Percentiles rank a stretch among this genome's conserved stretches.
Evolutionary conservation across 2,329 filamentous ascomycete species (phyloP).

Genomic region (Cladophialophora bantiana): DNA sequence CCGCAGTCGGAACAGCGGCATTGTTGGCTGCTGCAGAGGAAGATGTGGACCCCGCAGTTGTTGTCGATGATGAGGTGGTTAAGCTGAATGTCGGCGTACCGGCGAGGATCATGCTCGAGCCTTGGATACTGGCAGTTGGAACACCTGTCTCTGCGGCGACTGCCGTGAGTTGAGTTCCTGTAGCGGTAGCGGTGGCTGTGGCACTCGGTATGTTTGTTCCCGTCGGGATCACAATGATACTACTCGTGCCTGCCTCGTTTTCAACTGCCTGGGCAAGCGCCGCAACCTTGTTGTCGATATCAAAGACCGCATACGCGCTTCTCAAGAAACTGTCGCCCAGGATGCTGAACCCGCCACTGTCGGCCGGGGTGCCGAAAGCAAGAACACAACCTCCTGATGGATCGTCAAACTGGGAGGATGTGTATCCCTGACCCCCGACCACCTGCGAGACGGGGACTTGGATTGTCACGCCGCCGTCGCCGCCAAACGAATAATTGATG

Average conservation of each 20-base stretch:
- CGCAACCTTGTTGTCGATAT: conserved; percentile 74
- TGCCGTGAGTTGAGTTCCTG: conserved; percentile 25
- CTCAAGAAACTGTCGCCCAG: conserved; percentile 79
- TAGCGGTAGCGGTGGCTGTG: conserved; percentile 28
- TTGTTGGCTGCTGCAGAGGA: conserved; percentile 19
- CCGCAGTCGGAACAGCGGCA: conserved; percentile 27
- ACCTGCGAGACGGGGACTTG: conserved; percentile 58
- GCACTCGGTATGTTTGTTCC: conserved; percentile 30
- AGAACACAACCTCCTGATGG: conserved; percentile 60
- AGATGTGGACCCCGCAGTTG: conserved; percentile 11
- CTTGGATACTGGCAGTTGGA: conserved; percentile 15
- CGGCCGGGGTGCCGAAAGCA: conserved; percentile 70
- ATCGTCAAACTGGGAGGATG: conserved; percentile 59
- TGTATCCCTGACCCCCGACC: conserved; percentile 49
- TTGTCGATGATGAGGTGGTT: conserved; percentile 16
- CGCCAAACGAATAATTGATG: conserved; percentile 61
- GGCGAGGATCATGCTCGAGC: conserved; percentile 25
- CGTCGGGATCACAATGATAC: conserved; percentile 30
- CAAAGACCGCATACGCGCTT: conserved; percentile 77
- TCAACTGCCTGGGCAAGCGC: conserved; percentile 62
- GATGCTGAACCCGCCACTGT: conserved; percentile 62
- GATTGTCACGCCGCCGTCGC: conserved; percentile 44
- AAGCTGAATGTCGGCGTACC: conserved; percentile 36
- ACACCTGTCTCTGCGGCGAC: conserved; percentile 18
- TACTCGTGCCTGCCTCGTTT: conserved; percentile 26